phyloP scores from a whole-genome alignment of 257 asterid genomes.

The Gynochthodes officinalis region DNA sequence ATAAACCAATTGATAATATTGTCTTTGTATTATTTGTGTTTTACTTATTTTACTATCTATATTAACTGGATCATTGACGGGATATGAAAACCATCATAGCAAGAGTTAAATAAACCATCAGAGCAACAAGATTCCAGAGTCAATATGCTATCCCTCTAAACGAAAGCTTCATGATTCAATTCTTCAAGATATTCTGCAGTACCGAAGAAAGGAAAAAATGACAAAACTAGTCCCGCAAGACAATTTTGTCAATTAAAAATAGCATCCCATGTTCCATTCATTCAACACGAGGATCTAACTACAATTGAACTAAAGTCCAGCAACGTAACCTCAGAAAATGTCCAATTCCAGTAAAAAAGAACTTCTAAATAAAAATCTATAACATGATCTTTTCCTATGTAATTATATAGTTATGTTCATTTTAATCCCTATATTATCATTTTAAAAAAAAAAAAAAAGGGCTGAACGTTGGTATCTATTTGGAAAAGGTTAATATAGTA shows the following conservation, averaged over 20 bases:
- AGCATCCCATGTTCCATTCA: no score
- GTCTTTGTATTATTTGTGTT: no score
- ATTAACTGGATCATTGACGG: slow-evolving; percentile 10
- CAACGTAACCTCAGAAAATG: neutral
- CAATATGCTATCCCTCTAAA: neutral
- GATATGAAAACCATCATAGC: slow-evolving; percentile 3
- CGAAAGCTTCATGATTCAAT: neutral
- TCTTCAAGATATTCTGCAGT: neutral
- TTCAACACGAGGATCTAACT: no score
- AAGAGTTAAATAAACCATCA: neutral
- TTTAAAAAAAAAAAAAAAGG: neutral
- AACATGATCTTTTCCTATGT: no score
- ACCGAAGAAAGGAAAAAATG: no score
- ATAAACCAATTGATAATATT: no score
- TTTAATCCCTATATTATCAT: neutral
- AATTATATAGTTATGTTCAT: neutral
- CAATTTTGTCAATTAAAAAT: no score
- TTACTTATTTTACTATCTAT: no score
- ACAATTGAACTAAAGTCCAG: no score
- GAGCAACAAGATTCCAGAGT: neutral
- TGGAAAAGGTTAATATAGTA: neutral
- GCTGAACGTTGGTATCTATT: neutral
- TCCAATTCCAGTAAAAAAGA: neutral
- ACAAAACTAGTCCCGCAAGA: no score
- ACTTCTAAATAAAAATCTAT: no score